Conservation (phyloP, 164 flowering plant genomes). For the Annona cherimola region DNA sequence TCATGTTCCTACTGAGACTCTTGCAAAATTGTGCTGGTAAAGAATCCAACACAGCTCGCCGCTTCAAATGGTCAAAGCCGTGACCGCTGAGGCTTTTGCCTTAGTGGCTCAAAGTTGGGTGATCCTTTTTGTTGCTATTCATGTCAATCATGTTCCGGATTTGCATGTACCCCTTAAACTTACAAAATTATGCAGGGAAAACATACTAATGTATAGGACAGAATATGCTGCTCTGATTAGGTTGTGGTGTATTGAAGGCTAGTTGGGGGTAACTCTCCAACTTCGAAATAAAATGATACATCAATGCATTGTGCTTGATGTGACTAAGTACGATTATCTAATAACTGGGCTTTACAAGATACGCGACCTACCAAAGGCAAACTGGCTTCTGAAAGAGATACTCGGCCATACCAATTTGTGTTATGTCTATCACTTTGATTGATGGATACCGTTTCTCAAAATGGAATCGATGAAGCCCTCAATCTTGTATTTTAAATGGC, state of each 20-base stretch:
- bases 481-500: slow-evolving; percentile 44
- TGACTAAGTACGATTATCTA: slow-evolving; percentile 46
- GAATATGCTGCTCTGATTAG: slow-evolving; percentile 27
- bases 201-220: slow-evolving; percentile 25
- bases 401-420: no score
- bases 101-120: no score
- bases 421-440: slow-evolving; percentile 60
- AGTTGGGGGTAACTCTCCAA: slow-evolving; percentile 49
- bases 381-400: no score
- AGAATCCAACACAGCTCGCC: no score
- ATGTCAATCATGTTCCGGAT: no score
- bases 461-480: slow-evolving; percentile 56
- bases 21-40: no score
- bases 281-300: slow-evolving; percentile 41
- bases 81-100: no score
- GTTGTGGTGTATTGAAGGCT: slow-evolving; percentile 48
- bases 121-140: no score
- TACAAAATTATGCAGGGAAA: slow-evolving; percentile 42
- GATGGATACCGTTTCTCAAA: slow-evolving; percentile 46
- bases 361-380: no score
- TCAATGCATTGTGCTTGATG: slow-evolving; percentile 38
- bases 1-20: no score
- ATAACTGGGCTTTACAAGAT: slow-evolving; percentile 59
- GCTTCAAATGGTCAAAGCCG: no score
- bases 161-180: no score